Base-by-base conservation (phyloP, 1,284 basidiomycete species). In the Moesziomyces aphidis region DNA sequence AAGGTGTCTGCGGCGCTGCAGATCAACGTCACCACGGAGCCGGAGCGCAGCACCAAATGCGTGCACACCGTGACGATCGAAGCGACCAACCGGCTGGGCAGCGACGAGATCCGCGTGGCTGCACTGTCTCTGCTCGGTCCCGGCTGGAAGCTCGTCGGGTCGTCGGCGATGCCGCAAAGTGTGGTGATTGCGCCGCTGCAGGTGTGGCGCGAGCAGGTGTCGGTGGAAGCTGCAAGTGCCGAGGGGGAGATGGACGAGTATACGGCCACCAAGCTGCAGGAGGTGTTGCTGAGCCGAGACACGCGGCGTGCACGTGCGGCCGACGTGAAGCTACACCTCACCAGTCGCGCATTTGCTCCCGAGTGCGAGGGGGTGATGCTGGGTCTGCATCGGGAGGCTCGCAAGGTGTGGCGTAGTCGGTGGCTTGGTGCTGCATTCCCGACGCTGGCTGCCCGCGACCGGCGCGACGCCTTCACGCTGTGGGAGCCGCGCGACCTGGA, bases 401-500 rank as follows among this genome's bases (percentile, higher is more conserved):
- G 77, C 3, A 67, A 50, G 17, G 50, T 46, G 2, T 81, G 72
- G 66, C 67, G 70, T 2, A 49, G 15, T 2, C n/a, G 22, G 4
- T 26, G 26, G n/a, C 67, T 81, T 0, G 39, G 56, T 0, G 13
- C 23, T 9, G 23, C 57, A 4, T 81, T 76, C 21, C 53, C 61
- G 0, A 63, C 73, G 2, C 54, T 80, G 3, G 5, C 58, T 0
- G 5, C 31, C 0, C 48, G 55, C 13, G 69, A 75, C 21, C 54
- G 76, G 19, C 10, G 9, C 3, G 3, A 26, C 4, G 49, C 62
- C 5, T 82, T 80, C 52, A 59, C 71, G 5, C 58, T 79, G 3
- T 79, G 53, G 39, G 49, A 65, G 21, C 28, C 60, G 0, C 42
- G 49, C 13, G 77, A 79, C 5, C 21, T 80, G 1, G 80, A 82